A percentile compares a stretch with the other conserved stretches of the same genome.
Conservation (phyloP, 495 filamentous ascomycete genomes). For the Penicillium silybi region DNA sequence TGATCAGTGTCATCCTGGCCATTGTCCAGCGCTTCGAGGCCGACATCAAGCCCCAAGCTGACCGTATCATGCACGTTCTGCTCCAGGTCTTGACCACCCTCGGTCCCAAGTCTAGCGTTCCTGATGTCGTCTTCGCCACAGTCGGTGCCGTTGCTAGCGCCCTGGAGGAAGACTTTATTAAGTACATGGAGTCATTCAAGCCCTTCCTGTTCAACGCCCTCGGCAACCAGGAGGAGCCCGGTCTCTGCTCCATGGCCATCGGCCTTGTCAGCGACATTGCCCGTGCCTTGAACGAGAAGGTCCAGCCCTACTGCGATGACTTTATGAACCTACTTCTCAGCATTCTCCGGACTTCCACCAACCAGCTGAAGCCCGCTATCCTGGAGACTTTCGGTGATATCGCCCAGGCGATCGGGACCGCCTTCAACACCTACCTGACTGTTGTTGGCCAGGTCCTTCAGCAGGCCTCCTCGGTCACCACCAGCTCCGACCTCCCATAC, state of each 20-base stretch:
- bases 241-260: conserved; percentile 94
- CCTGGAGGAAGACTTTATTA: conserved; percentile 84
- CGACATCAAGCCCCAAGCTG: conserved; percentile 85
- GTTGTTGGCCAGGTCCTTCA: conserved; percentile 92
- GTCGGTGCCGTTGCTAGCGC: conserved; percentile 82
- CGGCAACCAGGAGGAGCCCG: conserved; percentile 89
- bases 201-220: conserved; percentile 91
- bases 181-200: conserved; percentile 93
- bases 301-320: conserved; percentile 89
- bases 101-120: conserved; percentile 85
- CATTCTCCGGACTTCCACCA: conserved; percentile 76
- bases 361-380: conserved; percentile 97
- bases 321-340: conserved; percentile 97
- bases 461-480: conserved; percentile 79
- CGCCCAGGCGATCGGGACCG: conserved; percentile 86
- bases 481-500: conserved; percentile 63
- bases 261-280: conserved; percentile 94
- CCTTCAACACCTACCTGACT: conserved; percentile 87
- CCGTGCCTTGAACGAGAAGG: conserved; percentile 80
- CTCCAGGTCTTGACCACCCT: conserved; percentile 75
- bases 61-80: conserved; percentile 87
- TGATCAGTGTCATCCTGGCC: conserved; percentile 83
- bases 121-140: conserved; percentile 86
- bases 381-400: conserved; percentile 98
- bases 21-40: conserved; percentile 89